Evolutionary conservation across 768 basidiomycete species (phyloP).

Genomic region (Pisolithus orientalis): DNA sequence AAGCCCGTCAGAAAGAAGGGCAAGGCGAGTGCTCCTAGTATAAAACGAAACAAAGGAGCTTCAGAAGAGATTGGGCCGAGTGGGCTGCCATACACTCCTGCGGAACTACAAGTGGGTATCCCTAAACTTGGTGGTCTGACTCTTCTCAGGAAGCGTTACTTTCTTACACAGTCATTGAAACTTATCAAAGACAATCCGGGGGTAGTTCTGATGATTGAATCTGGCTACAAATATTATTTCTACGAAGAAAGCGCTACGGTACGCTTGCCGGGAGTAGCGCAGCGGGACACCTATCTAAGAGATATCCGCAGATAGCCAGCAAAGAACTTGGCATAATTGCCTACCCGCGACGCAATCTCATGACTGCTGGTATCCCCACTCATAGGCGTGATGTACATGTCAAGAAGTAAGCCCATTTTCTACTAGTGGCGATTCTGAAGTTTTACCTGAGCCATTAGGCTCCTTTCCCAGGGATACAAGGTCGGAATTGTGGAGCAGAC

Average conservation of each 20-base stretch:
- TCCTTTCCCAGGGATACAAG: conserved; percentile 73
- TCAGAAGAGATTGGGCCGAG: conserved; percentile 52
- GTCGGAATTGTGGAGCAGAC: conserved; percentile 80
- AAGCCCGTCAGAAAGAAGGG: conserved; percentile 29
- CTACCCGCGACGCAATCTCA: conserved; percentile 65
- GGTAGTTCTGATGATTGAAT: conserved; percentile 70
- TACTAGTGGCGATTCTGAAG: too few relatives aligned
- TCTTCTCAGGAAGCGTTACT: background rate
- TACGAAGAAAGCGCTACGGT: conserved; percentile 83
- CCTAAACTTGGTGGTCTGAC: background rate
- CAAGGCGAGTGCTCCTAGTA: conserved; percentile 25
- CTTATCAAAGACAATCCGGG: conserved; percentile 62
- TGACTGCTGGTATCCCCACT: conserved; percentile 68
- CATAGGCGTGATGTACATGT: conserved; percentile 65
- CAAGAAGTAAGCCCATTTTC: conserved; percentile 50
- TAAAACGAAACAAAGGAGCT: conserved; percentile 27
- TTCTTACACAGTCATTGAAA: conserved; percentile 26
- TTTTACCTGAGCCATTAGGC: conserved; percentile 30
- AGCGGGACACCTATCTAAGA: conserved; percentile 3
- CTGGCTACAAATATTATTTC: conserved; percentile 81
- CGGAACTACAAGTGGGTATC: conserved; percentile 61
- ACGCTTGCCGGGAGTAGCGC: conserved; percentile 2
- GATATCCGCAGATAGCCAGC: conserved; percentile 51
- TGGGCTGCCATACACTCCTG: conserved; percentile 66
- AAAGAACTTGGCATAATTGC: conserved; percentile 76